phyloP scores from a whole-genome alignment of 2,329 filamentous ascomycete genomes.

The Trichoderma hamatum region DNA sequence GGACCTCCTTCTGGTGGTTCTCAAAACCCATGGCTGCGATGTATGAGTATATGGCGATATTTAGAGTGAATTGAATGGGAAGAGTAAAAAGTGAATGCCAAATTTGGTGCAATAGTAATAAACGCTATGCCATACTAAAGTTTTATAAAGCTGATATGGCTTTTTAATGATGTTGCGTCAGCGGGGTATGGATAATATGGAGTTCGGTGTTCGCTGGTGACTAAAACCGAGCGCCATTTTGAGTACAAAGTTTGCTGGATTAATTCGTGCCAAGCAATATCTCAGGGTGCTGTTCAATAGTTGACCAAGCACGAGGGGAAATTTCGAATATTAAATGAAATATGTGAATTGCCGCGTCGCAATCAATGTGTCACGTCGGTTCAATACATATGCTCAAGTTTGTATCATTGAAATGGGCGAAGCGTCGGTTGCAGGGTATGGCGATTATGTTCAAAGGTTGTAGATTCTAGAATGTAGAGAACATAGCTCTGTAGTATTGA shows the following conservation, averaged over 20 bases:
- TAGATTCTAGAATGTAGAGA: neutral
- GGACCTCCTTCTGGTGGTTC: conserved; percentile 8
- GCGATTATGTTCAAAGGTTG: neutral
- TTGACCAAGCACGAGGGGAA: no score
- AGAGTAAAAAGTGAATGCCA: neutral
- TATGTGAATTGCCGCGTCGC: neutral
- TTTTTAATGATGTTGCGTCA: neutral
- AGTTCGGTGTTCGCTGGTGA: neutral
- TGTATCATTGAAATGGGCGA: neutral
- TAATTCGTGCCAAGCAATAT: neutral
- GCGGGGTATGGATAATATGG: neutral
- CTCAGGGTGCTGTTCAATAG: neutral
- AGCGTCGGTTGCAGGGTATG: neutral
- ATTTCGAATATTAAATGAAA: neutral
- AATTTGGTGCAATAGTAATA: neutral
- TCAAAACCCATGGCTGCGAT: conserved; percentile 3
- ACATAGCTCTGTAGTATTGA: no score
- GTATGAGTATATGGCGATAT: neutral
- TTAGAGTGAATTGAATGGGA: neutral
- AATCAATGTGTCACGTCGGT: neutral
- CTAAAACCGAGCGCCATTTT: neutral
- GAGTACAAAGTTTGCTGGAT: neutral
- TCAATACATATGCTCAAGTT: neutral
- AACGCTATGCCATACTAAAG: neutral
- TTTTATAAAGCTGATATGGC: neutral